These are phyloP conservation scores for Fusarium ramigenum DNA, from an alignment of 2,329 filamentous ascomycete species.

Conservation along the genomic window DNA sequence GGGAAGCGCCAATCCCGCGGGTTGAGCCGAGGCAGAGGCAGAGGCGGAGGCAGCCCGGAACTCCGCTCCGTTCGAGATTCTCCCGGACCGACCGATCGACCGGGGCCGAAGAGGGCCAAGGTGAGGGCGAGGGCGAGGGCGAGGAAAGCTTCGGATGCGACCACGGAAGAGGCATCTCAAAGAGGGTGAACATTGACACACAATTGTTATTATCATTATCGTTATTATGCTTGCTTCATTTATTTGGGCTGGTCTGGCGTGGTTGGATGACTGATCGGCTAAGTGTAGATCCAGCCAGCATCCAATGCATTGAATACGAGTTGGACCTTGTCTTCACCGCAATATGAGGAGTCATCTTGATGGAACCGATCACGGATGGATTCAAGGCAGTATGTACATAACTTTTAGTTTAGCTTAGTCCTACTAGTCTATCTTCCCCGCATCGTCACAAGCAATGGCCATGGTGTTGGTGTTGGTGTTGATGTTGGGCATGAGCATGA, in stretches of 20 bases:
- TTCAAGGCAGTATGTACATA: neutral
- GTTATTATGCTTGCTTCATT: neutral
- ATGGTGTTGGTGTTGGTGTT: neutral
- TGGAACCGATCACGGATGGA: constrained; percentile 11
- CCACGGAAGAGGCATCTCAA: constrained; percentile 12
- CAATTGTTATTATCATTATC: neutral
- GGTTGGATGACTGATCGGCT: neutral
- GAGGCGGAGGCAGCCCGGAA: constrained; percentile 38
- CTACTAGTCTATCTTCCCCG: constrained; percentile 14
- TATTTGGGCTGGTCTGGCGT: neutral
- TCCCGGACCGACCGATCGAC: constrained; percentile 23
- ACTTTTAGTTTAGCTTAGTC: neutral
- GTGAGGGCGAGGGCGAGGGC: neutral
- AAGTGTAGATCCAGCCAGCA: constrained; percentile 12
- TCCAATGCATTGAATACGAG: constrained; percentile 7
- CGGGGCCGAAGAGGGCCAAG: constrained; percentile 7
- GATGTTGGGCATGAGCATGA: constrained; percentile 30
- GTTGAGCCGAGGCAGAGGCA: constrained; percentile 39
- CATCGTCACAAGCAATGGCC: constrained; percentile 22
- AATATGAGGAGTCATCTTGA: constrained; percentile 27
- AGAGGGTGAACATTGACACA: neutral
- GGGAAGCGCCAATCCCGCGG: constrained; percentile 27
- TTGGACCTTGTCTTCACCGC: constrained; percentile 19
- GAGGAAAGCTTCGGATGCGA: constrained; percentile 7
- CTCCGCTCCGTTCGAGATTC: constrained; percentile 5